These are phyloP conservation scores for Serendipita sp. DNA, from an alignment of 1,284 basidiomycete species.

Conservation along the genomic window DNA sequence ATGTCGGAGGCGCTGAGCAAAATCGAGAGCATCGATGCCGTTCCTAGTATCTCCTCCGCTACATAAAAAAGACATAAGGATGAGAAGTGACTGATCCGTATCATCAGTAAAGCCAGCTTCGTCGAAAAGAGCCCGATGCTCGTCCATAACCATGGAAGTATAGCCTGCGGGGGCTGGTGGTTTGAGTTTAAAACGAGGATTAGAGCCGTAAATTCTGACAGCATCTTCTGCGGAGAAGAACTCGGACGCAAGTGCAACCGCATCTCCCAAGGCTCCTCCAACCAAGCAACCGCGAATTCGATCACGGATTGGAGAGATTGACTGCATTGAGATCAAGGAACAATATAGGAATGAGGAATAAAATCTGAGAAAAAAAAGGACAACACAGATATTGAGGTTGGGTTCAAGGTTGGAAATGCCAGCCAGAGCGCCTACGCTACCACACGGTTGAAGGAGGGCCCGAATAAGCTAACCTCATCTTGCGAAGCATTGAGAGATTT, in stretches of 20 bases:
- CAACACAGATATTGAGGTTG: too few relatives aligned
- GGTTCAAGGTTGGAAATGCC: neutral
- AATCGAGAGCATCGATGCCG: neutral
- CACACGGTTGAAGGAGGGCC: neutral
- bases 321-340: too few relatives aligned
- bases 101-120: neutral
- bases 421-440: neutral
- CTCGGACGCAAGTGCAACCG: neutral
- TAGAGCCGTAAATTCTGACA: neutral
- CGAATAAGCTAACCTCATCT: neutral
- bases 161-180: neutral
- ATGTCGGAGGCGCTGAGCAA: neutral
- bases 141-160: neutral
- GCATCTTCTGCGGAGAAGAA: neutral
- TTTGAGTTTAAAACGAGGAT: neutral
- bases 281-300: neutral
- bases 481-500: neutral
- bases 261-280: neutral
- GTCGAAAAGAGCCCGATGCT: neutral
- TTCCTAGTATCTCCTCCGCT: neutral
- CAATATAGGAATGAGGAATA: neutral
- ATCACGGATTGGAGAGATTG: neutral
- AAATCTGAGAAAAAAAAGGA: neutral
- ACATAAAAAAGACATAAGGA: conserved; percentile 4
- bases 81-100: neutral